Evolutionary conservation across 1,284 basidiomycete genomes (phyloP).

Genomic region (Thecaphora thlaspeos): DNA sequence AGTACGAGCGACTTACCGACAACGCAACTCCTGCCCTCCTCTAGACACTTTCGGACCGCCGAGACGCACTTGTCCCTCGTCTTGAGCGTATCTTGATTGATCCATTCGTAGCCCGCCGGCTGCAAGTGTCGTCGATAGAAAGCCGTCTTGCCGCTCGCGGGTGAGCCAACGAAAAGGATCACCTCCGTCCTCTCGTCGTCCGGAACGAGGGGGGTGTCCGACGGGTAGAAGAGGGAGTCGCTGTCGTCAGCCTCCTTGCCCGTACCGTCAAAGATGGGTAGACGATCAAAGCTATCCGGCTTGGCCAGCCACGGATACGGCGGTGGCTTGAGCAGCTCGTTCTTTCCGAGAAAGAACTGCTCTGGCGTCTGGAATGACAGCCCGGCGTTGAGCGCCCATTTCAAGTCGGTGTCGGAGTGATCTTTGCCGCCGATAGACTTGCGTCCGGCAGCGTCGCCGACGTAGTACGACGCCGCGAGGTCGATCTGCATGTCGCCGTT

Average conservation of each 20-base stretch:
- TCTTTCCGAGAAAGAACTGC: slow-evolving; percentile 40
- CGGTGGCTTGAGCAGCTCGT: slow-evolving; percentile 17
- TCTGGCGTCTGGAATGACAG: slow-evolving; percentile 51
- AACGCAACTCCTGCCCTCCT: slow-evolving; percentile 55
- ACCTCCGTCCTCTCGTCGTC: slow-evolving; percentile 60
- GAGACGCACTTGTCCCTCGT: slow-evolving; percentile 73
- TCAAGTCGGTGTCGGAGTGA: slow-evolving; percentile 51
- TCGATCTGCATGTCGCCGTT: slow-evolving; percentile 30
- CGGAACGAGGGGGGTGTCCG: not conserved
- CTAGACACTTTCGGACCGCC: slow-evolving; percentile 66
- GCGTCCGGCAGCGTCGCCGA: slow-evolving; percentile 54
- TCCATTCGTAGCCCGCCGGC: slow-evolving; percentile 66
- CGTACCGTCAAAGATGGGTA: not conserved
- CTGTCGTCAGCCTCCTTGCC: slow-evolving; percentile 14
- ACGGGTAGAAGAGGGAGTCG: not conserved
- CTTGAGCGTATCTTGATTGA: slow-evolving; percentile 63
- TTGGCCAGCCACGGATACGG: slow-evolving; percentile 11
- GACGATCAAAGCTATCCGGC: not conserved
- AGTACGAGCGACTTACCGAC: slow-evolving; percentile 10
- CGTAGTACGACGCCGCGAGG: slow-evolving; percentile 35
- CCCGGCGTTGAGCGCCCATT: slow-evolving; percentile 52
- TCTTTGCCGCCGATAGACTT: slow-evolving; percentile 15
- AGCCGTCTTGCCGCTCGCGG: slow-evolving; percentile 80
- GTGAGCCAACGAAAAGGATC: slow-evolving; percentile 83
- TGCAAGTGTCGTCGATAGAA: slow-evolving; percentile 73